Base-by-base conservation (phyloP, 2,329 filamentous ascomycete species). In the Cyphellophora attinorum region DNA sequence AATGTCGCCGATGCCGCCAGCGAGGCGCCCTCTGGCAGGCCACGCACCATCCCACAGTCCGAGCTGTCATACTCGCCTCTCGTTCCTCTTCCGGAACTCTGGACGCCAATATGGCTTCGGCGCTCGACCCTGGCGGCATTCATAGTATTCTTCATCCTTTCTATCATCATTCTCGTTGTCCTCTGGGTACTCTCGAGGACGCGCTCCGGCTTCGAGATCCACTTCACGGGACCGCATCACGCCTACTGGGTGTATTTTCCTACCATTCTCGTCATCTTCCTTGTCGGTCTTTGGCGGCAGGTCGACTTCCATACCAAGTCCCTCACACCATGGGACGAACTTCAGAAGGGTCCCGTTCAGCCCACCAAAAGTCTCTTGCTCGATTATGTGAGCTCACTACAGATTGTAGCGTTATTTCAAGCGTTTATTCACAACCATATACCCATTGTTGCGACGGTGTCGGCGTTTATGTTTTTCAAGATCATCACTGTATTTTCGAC, bases 261-360 rank as follows among this genome's bases (percentile, higher is more conserved):
- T 3, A 50, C 47, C 8, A 34, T 45, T 41, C 43, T 57, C 21
- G 44, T 56, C 28, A 50, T 57, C 11, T 30, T 57, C 15, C 38
- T 52, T 13, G 44, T 48, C 6, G 48, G 50, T 8, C 34, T 49
- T 13, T 57, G 53, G 53, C 45, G 47, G 18, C 51, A 56, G 41
- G 52, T 58, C 19, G 54, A 57, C 32, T 46, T 55, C 34, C 34
- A 47, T 21, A 46, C 45, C 32, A 57, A 56, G 40, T 44, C 51
- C 29, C 38, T 54, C 15, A 51, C 51, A 40, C 52, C 55, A 2
- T 58, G 55, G 51, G 49, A 52, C 18, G 50, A 52, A 31, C 44
- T 58, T 14, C 48, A 50, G 19, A 40, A 44, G 25, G 53, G 48
- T 1, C 46, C 46, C 6, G 30, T 42, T 10, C 36, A 43, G 8